These are phyloP conservation scores for Kodamaea sagamina DNA, from an alignment of 805 yeast species.

Conservation along the genomic window DNA sequence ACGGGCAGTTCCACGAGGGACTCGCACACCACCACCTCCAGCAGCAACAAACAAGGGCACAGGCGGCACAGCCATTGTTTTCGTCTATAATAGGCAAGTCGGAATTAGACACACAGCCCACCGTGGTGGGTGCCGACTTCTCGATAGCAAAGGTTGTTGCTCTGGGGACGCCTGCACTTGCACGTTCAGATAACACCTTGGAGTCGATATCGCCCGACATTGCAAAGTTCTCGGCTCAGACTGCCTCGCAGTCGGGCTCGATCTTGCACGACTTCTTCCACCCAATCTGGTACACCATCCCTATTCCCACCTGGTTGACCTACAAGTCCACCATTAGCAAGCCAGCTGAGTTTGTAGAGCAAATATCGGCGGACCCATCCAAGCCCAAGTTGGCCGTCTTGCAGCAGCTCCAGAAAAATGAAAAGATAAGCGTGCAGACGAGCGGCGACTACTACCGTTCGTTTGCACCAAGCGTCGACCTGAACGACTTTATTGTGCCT, in stretches of 20 bases:
- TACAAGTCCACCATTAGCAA: constrained; percentile 28
- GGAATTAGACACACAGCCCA: constrained; percentile 70
- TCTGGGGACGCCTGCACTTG: constrained; percentile 19
- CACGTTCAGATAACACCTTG: constrained; percentile 27
- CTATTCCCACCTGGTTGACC: constrained; percentile 44
- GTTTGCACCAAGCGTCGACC: constrained; percentile 41
- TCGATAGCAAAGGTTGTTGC: constrained; percentile 71
- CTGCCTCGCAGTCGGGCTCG: constrained; percentile 33
- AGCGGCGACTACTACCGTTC: constrained; percentile 29
- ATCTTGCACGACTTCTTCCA: constrained; percentile 45
- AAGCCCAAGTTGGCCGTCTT: constrained; percentile 26
- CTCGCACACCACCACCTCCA: constrained; percentile 28
- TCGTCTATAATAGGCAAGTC: constrained; percentile 73
- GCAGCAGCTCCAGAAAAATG: constrained; percentile 23
- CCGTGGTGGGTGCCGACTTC: constrained; percentile 67
- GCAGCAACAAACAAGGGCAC: constrained; percentile 5
- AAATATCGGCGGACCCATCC: constrained; percentile 10
- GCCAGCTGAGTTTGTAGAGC: constrained; percentile 14
- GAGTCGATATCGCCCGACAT: constrained; percentile 33
- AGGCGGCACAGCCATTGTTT: constrained; percentile 72
- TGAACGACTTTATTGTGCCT: constrained; percentile 35
- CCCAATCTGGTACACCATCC: constrained; percentile 47
- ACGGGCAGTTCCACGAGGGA: constrained; percentile 12
- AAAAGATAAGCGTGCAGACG: constrained; percentile 22
- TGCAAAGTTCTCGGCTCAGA: constrained; percentile 35